Conservation (phyloP, 768 basidiomycete species). For the Podaxis sp. region DNA sequence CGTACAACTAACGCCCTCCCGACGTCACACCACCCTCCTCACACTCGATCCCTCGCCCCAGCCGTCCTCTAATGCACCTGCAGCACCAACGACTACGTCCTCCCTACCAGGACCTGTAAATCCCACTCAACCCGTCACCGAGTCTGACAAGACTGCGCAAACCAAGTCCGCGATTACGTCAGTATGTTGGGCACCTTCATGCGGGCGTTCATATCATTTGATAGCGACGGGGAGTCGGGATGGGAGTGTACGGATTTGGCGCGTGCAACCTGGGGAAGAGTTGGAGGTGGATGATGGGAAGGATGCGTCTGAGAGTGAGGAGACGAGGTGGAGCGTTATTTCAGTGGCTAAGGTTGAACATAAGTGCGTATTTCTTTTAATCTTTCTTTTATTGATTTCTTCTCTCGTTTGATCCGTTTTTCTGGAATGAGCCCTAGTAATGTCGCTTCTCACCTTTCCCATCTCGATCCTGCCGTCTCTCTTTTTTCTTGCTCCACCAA, state of each 20-base stretch:
- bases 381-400: background rate
- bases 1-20: conserved; percentile 63
- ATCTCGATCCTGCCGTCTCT: background rate
- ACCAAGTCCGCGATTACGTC: conserved; percentile 67
- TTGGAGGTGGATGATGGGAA: conserved; percentile 31
- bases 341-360: conserved; percentile 87
- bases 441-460: background rate
- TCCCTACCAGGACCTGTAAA: conserved; percentile 10
- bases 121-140: background rate
- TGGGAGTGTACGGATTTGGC: conserved; percentile 89
- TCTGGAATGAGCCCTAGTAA: background rate
- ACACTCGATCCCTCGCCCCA: conserved; percentile 49
- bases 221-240: conserved; percentile 88
- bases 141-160: conserved; percentile 15
- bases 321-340: conserved; percentile 64
- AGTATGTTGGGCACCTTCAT: conserved; percentile 91
- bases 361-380: conserved; percentile 39
- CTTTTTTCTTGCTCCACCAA: background rate
- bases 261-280: conserved; percentile 58
- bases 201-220: conserved; percentile 91
- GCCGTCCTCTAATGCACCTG: conserved; percentile 1
- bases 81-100: background rate
- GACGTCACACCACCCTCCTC: conserved; percentile 61
- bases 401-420: background rate
- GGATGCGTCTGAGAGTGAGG: conserved; percentile 36